phyloP scores from a whole-genome alignment of 305 asterid species.

The Withania somnifera region DNA sequence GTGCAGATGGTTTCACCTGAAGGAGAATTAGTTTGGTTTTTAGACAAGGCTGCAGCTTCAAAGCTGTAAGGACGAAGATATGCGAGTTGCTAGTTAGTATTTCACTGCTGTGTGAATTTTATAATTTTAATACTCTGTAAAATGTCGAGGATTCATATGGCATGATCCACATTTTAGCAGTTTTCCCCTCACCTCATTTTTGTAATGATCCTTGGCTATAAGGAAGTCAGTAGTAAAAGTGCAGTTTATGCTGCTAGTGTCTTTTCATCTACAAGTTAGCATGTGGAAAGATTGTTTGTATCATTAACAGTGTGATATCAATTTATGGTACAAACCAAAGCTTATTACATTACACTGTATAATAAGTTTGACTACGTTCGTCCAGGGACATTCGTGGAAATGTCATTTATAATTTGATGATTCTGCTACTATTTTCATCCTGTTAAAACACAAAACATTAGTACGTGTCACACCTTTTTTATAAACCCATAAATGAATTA shows the following conservation, averaged over 20 bases:
- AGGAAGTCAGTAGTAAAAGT: background rate
- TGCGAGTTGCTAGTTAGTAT: background rate
- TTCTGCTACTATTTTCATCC: too few species aligned
- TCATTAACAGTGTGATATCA: background rate
- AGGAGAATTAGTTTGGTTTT: slow-evolving; percentile 52
- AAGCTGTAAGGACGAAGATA: slow-evolving; percentile 15
- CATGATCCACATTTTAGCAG: background rate
- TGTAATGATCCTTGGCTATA: background rate
- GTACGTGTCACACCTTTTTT: too few species aligned
- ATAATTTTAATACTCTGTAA: background rate
- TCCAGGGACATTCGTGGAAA: too few species aligned
- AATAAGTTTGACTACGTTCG: too few species aligned
- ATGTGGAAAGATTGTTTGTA: background rate
- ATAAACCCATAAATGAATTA: too few species aligned
- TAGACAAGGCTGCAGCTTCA: slow-evolving; percentile 74
- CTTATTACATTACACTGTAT: background rate
- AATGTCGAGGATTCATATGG: background rate
- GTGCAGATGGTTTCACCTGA: slow-evolving; percentile 48
- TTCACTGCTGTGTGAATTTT: background rate
- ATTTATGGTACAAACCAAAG: background rate
- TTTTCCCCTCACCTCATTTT: background rate
- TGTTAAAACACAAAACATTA: too few species aligned
- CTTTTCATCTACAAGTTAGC: background rate
- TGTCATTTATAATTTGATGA: too few species aligned
- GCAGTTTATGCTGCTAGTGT: background rate